A percentile compares a stretch with the other conserved stretches of the same genome.
Evolutionary conservation across 2,329 filamentous ascomycete species (phyloP).

Genomic region (Cercospora sp.): DNA sequence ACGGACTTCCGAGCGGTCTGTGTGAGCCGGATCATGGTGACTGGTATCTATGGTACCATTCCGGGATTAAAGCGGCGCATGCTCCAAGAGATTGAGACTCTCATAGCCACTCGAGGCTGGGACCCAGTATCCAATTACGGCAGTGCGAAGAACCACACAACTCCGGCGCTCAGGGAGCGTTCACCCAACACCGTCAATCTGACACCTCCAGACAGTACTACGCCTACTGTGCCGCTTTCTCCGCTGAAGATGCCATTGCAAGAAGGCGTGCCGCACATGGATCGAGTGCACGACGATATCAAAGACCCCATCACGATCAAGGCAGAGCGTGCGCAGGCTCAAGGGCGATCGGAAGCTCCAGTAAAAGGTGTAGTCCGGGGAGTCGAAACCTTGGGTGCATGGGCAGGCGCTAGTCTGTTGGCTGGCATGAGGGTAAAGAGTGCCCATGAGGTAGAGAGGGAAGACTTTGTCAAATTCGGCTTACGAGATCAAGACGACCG

Average conservation of each 20-base stretch:
- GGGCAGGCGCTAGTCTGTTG: constrained; percentile 71
- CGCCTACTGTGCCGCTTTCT: constrained; percentile 19
- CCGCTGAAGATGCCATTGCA: constrained; percentile 32
- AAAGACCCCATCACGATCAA: constrained; percentile 55
- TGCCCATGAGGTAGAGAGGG: constrained; percentile 69
- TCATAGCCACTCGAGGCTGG: constrained; percentile 74
- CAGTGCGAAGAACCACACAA: constrained; percentile 40
- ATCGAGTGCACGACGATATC: constrained; percentile 37
- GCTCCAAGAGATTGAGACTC: constrained; percentile 68
- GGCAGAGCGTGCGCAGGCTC: constrained; percentile 53
- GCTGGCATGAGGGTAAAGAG: constrained; percentile 68
- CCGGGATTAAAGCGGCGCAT: constrained; percentile 77
- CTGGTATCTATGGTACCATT: constrained; percentile 76
- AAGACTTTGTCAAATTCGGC: constrained; percentile 70
- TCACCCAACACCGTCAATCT: constrained; percentile 24
- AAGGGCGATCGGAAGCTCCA: constrained; percentile 41
- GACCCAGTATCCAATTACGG: constrained; percentile 71
- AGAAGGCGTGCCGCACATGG: constrained; percentile 27
- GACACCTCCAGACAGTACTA: constrained; percentile 10
- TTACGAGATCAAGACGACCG: constrained; percentile 35
- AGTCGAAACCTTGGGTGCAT: constrained; percentile 69
- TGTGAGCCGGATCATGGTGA: constrained; percentile 86
- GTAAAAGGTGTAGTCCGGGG: constrained; percentile 64
- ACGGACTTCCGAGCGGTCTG: constrained; percentile 80
- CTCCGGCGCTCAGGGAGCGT: constrained; percentile 24